Conservation (phyloP, 768 basidiomycete genomes). For the Tylopilus felleus region DNA sequence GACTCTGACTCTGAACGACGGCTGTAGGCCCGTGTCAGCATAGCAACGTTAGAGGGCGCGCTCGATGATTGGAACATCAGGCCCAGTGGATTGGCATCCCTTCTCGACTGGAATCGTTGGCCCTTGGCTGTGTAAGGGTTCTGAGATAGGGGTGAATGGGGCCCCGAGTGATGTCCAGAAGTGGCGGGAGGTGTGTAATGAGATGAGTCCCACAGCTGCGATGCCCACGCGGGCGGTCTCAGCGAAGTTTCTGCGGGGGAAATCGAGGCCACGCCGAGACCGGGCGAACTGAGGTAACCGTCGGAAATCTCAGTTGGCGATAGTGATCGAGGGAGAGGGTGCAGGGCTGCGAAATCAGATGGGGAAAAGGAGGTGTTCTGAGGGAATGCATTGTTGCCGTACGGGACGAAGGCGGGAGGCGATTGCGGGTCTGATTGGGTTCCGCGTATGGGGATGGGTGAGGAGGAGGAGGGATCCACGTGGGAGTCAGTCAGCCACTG, state of each 20-base stretch:
- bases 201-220: constrained; percentile 61
- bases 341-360: constrained; percentile 55
- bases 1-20: constrained; percentile 71
- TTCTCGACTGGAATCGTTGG: constrained; percentile 40
- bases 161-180: constrained; percentile 39
- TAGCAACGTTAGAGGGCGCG: constrained; percentile 57
- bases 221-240: constrained; percentile 60
- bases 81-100: constrained; percentile 40
- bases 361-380: constrained; percentile 58
- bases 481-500: constrained; percentile 68
- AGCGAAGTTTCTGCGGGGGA: constrained; percentile 61
- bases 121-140: constrained; percentile 41
- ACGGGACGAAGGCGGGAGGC: constrained; percentile 48
- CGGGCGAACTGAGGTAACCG: constrained; percentile 38
- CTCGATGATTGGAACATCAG: constrained; percentile 69
- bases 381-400: constrained; percentile 45
- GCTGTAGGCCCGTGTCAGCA: constrained; percentile 58
- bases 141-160: constrained; percentile 45
- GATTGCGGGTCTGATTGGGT: constrained; percentile 41
- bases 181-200: constrained; percentile 43
- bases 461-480: constrained; percentile 39
- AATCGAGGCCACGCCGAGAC: constrained; percentile 50
- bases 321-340: constrained; percentile 59
- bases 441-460: constrained; percentile 63
- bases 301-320: constrained; percentile 56